Evolutionary conservation across 2,329 filamentous ascomycete genomes (phyloP).

Genomic region (Tolypocladium tundrense): DNA sequence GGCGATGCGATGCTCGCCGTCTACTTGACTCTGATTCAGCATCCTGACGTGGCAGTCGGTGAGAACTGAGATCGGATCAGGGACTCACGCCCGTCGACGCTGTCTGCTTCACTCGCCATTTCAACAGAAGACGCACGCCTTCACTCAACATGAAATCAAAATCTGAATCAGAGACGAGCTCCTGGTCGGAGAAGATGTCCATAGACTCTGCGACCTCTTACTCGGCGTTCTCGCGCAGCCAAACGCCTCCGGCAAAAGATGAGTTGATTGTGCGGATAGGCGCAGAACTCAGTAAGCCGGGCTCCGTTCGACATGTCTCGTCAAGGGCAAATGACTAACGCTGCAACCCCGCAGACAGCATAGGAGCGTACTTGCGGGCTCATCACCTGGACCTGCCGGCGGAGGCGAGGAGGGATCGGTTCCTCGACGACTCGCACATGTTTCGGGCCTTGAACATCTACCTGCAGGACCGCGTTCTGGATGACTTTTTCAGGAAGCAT

Average conservation of each 20-base stretch:
- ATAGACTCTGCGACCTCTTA: background rate
- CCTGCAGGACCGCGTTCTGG: conserved; percentile 7
- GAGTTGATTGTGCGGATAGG: no score
- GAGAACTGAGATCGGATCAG: no score
- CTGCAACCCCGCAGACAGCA: background rate
- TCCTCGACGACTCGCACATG: conserved; percentile 5
- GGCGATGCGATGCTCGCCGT: no score
- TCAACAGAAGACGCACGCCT: background rate
- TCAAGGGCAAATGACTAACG: background rate
- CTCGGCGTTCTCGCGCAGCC: background rate
- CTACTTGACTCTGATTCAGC: no score
- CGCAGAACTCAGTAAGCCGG: background rate
- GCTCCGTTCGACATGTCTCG: background rate
- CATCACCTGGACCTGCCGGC: background rate
- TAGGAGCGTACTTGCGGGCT: background rate
- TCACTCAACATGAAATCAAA: background rate
- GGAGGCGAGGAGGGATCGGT: background rate
- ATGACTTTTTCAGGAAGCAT: conserved; percentile 10
- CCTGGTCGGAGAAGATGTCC: background rate
- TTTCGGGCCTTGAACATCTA: background rate
- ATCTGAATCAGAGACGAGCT: background rate
- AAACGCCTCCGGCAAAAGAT: background rate
- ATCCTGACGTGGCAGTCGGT: background rate
- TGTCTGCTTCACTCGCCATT: background rate
- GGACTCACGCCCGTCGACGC: no score